Evolutionary conservation across 169 alveolate genomes (phyloP).

Genomic region (Plasmodium billcollinsi): DNA sequence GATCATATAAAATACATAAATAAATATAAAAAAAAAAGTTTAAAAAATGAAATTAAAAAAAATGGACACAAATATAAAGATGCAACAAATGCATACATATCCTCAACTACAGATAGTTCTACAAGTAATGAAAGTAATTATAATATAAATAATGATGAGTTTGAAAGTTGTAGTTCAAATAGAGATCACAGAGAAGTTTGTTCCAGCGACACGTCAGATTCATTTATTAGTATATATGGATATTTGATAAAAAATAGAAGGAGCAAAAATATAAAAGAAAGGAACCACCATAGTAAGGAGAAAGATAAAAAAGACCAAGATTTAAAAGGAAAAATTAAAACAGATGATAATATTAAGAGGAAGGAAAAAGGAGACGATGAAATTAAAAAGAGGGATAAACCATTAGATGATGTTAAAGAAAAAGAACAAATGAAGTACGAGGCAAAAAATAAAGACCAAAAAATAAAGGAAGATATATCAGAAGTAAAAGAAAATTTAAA

Average conservation of each 20-base stretch:
- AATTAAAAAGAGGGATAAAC: background rate
- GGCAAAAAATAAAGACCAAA: background rate
- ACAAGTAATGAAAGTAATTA: constrained; percentile 51
- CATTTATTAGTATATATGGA: constrained; percentile 60
- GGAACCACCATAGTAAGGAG: constrained; percentile 5
- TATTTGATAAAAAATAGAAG: constrained; percentile 48
- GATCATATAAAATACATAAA: constrained; percentile 14
- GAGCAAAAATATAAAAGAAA: constrained; percentile 8
- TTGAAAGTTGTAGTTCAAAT: constrained; percentile 54
- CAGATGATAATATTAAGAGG: background rate
- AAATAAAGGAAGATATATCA: constrained; percentile 1
- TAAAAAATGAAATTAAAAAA: constrained; percentile 11
- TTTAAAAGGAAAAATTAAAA: background rate
- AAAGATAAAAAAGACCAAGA: background rate
- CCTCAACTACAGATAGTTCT: constrained; percentile 66
- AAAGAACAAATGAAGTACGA: background rate
- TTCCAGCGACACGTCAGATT: constrained; percentile 39
- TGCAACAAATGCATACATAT: constrained; percentile 15
- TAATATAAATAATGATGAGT: constrained; percentile 22
- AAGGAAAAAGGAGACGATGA: constrained; percentile 2
- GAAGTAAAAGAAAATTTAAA: background rate
- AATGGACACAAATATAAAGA: constrained; percentile 9
- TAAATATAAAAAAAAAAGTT: constrained; percentile 21
- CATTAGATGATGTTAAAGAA: background rate
- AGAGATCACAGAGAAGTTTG: constrained; percentile 16